Evolutionary conservation across 805 yeast genomes (phyloP), one percentile per base, ranked within the genome.

Genomic region (Clavispora phyllophila): DNA sequence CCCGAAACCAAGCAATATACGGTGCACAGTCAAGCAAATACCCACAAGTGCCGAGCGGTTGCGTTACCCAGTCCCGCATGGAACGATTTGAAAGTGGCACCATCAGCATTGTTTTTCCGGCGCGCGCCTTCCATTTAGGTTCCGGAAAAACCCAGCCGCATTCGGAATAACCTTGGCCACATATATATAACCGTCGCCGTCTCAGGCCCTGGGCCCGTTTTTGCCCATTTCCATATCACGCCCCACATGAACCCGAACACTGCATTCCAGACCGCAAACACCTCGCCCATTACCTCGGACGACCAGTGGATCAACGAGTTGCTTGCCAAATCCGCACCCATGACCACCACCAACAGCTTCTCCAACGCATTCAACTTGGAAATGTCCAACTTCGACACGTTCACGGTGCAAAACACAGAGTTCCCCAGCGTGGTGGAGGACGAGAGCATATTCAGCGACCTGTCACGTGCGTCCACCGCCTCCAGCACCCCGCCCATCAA

Each of bases 301-400:
- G 53, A 49, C 26, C 44, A 47, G 20, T 58, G 62, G 62, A 45
- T 57, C 26, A 47, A 49, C 34, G 59, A 57, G 12, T 35, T 53
- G 14, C 41, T 46, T 12, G 27, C 45, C 24, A 42, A 43, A 18
- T 53, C 58, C 15, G 59, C 55, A 1, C 59, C 59, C 15, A 40
- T 55, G 25, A 48, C 58, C 12, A 43, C 57, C 13, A 42, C 46
- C 28, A 52, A 49, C 35, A 48, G 50, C 39, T 43, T 37, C 26
- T 31, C 45, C 10, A 36, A 33, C 9, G 28, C 38, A 24, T 31
- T 38, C 31, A 39, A 26, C 40, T n/a, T 27, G 28, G 37, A 34
- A 22, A 39, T 36, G 37, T 23, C 43, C 33, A 15, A 15, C 41
- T 26, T 36, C 24, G 38, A 38, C 35, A 39, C 19, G 8, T 15